Percentiles rank a stretch among this genome's conserved stretches.
Evolutionary conservation across 2,329 filamentous ascomycete genomes (phyloP).

Genomic region (Botrytis byssoidea): DNA sequence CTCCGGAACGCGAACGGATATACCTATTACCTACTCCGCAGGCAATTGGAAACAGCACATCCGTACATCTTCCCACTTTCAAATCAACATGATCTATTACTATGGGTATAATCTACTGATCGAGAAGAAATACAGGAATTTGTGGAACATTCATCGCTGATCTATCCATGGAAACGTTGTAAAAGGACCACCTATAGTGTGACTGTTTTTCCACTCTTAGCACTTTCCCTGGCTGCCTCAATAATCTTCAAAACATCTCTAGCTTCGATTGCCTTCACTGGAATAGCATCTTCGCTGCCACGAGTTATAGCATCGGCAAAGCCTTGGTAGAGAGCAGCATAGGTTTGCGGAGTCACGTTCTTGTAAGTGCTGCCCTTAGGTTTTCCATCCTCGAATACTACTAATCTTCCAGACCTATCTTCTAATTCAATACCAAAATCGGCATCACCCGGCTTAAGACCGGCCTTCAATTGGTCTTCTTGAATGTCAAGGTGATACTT

Average conservation of each 20-base stretch:
- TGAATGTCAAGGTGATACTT: constrained; percentile 71
- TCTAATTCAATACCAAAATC: constrained; percentile 64
- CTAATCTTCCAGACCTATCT: constrained; percentile 58
- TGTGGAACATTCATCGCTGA: neutral
- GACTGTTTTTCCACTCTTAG: constrained; percentile 45
- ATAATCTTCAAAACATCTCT: constrained; percentile 55
- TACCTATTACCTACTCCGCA: neutral
- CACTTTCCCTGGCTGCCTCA: constrained; percentile 55
- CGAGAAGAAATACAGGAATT: neutral
- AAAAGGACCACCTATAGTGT: neutral
- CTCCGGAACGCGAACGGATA: neutral
- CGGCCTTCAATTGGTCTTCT: constrained; percentile 69
- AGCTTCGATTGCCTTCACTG: constrained; percentile 53
- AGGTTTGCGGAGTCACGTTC: constrained; percentile 65
- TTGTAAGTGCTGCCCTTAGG: constrained; percentile 49
- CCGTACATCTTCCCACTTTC: neutral
- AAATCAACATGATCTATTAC: neutral
- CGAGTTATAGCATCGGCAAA: constrained; percentile 51
- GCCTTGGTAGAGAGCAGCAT: constrained; percentile 62
- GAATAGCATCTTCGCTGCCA: constrained; percentile 50
- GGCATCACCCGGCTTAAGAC: constrained; percentile 58
- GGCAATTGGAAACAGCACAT: neutral
- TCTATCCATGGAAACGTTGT: neutral
- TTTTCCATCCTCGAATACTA: constrained; percentile 51
- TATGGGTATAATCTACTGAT: neutral